Evolutionary conservation across 495 filamentous ascomycete genomes (phyloP), one percentile per base, ranked within the genome.

Genomic region (Aspergillus asperescens): DNA sequence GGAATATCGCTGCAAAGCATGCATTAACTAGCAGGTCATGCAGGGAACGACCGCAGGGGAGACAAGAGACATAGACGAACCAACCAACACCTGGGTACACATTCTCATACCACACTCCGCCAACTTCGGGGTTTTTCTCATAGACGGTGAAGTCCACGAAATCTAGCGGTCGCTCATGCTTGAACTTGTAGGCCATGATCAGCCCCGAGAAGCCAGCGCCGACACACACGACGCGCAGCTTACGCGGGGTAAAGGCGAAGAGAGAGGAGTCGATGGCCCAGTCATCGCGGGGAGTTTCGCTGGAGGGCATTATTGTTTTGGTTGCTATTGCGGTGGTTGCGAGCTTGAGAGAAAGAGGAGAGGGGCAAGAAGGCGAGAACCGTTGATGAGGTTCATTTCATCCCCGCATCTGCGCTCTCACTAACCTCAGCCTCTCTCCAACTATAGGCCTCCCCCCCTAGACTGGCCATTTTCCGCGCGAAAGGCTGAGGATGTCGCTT

Each of bases 11-110:
- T 42, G 39, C 19, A 20, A 12, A 15, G 8, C 4, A 8, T 12
- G 5, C 15, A 5, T 39, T 10, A 16, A 40, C 22, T 23, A 22
- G 18, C 16, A 40, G 2, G 16, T 12, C 37, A 18, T 40, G 5
- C 20, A n/a, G n/a, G n/a, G n/a, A n/a, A n/a, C n/a, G n/a, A n/a
- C 18, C 7, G 15, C 8, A 22, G 1, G 7, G 39, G 39, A 4
- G 81, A 80, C 13, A 84, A 76, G 63, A 85, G 81, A 50, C 77
- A 77, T 22, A 85, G 81, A 50, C 77, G 77, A 19, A 65, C 59
- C 8, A 42, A 7, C 39, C 39, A 1, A 77, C 73, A 9, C 79
- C 79, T 0, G 79, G 79, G 54, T 81, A 81, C 9, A 57, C 65
- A 52, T 81, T 79, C 24, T 73, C 71, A n/a, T 69, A 59, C 75